Evolutionary conservation across 108 stramenopile genomes (phyloP).

Genomic region (Conticribra guillardii): DNA sequence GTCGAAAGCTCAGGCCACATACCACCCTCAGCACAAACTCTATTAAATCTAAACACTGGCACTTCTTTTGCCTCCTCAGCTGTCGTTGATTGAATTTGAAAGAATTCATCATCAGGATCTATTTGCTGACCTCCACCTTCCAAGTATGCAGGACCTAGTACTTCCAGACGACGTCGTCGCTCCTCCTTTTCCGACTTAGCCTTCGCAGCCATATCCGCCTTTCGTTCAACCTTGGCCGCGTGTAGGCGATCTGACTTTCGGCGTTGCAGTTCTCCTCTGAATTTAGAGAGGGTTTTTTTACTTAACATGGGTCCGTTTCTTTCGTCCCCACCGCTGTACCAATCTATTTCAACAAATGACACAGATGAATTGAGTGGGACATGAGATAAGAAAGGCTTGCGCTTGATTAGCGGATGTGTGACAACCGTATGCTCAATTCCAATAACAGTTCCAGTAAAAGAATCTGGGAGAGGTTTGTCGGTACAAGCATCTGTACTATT

Average conservation of each 20-base stretch:
- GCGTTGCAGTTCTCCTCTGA: conserved; percentile 67
- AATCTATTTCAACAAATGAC: conserved; percentile 73
- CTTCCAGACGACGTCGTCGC: conserved; percentile 44
- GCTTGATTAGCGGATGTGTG: conserved; percentile 65
- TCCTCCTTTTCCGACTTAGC: conserved; percentile 47
- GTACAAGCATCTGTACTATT: conserved; percentile 4
- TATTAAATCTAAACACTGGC: conserved; percentile 20
- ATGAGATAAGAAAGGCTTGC: conserved; percentile 78
- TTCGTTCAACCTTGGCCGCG: conserved; percentile 58
- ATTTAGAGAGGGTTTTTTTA: conserved; percentile 56
- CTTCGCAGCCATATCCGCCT: conserved; percentile 47
- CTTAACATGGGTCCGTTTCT: conserved; percentile 56
- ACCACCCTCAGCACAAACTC: conserved; percentile 32
- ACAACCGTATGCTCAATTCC: conserved; percentile 62
- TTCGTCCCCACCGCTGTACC: conserved; percentile 32
- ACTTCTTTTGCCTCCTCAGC: conserved; percentile 2
- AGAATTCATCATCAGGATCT: conserved; percentile 75
- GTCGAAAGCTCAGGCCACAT: conserved; percentile 33
- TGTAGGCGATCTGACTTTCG: conserved; percentile 61
- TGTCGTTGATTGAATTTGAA: conserved; percentile 34
- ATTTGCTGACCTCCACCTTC: conserved; percentile 48
- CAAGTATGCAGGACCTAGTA: conserved; percentile 35
- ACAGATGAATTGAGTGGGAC: conserved; percentile 65
- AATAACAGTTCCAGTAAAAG: conserved; percentile 60
- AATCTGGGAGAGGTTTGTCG: conserved; percentile 70